These are phyloP conservation scores for Gossypium lobatum DNA, from an alignment of 441 rosid genomes.

Conservation along the genomic window DNA sequence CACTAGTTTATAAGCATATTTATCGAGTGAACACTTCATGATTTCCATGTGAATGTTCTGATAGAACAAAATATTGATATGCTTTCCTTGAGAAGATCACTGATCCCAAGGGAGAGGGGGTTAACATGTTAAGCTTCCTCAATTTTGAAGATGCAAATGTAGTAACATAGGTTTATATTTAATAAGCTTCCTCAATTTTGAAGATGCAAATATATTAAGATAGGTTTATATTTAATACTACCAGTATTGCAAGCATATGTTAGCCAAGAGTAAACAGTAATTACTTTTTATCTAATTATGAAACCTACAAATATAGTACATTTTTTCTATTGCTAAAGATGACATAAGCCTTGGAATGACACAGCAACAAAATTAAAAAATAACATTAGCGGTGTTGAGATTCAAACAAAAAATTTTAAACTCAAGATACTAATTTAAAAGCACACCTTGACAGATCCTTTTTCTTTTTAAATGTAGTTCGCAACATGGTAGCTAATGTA, in stretches of 20 bases:
- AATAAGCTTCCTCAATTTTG: neutral
- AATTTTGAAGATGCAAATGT: neutral
- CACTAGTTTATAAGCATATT: conserved; percentile 3
- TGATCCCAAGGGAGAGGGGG: neutral
- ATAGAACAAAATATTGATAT: neutral
- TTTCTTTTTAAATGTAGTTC: conserved; percentile 92
- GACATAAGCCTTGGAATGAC: neutral
- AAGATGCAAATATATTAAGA: neutral
- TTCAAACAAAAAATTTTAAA: conserved; percentile 13
- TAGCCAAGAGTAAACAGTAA: conserved; percentile 1
- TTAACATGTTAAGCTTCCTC: neutral
- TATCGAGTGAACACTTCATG: neutral
- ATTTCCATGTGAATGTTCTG: neutral
- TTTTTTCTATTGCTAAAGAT: neutral
- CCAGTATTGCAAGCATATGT: neutral
- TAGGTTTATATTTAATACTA: conserved; percentile 4
- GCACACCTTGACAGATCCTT: conserved; percentile 87
- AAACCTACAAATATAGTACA: neutral
- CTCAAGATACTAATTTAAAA: conserved; percentile 19
- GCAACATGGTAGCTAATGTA: conserved; percentile 90
- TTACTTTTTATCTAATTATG: neutral
- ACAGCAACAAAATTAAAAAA: neutral
- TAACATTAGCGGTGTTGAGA: conserved; percentile 4
- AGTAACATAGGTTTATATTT: neutral
- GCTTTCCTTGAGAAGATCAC: neutral